Percentiles rank a stretch among this genome's conserved stretches.
Conservation (phyloP, 345 rosid species). For the Nephelium lappaceum region DNA sequence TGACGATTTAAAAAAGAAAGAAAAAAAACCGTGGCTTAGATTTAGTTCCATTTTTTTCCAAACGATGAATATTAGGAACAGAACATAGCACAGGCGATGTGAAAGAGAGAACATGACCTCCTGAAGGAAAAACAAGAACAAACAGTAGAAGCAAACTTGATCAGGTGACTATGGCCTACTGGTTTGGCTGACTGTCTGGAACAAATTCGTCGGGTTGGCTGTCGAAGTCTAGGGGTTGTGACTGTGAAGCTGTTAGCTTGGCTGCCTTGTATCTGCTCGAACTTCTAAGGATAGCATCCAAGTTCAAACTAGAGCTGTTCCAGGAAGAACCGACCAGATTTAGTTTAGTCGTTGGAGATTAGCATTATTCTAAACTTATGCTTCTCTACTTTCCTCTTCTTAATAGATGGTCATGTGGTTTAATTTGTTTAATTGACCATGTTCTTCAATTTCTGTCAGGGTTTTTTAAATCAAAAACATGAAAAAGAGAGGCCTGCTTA, state of each 20-base stretch:
- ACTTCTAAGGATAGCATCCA: conserved; percentile 48
- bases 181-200: conserved; percentile 48
- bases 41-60: neutral
- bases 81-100: too few species aligned
- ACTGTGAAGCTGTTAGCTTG: conserved; percentile 49
- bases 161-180: neutral
- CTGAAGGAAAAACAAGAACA: neutral
- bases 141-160: neutral
- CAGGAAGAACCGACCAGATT: conserved; percentile 1
- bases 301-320: conserved; percentile 37
- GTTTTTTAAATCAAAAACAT: too few species aligned
- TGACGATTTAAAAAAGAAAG: neutral
- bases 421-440: neutral
- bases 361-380: too few species aligned
- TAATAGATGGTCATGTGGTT: neutral
- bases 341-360: neutral
- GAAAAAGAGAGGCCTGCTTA: neutral
- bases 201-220: conserved; percentile 50
- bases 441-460: neutral
- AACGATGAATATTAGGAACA: too few species aligned
- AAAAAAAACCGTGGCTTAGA: neutral
- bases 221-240: conserved; percentile 39
- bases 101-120: neutral
- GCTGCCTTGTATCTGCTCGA: conserved; percentile 62
- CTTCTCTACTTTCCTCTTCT: neutral